Conservation (phyloP, 331 rosid genomes). For the Quercus lobata region DNA sequence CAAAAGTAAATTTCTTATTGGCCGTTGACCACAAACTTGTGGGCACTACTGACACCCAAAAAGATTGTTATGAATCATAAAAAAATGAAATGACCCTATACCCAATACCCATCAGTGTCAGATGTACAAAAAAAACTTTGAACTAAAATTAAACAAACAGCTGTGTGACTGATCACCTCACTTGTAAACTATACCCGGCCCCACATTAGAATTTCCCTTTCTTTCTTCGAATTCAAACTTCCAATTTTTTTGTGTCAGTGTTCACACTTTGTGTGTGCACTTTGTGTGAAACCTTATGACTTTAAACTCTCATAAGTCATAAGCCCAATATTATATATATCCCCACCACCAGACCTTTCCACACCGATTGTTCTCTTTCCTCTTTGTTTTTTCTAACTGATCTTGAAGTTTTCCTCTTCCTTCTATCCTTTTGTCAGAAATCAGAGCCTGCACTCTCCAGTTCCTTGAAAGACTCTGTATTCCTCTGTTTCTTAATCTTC, state of each 20-base stretch:
- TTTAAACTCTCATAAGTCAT: not conserved
- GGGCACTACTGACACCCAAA: no score
- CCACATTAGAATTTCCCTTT: not conserved
- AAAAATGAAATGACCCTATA: no score
- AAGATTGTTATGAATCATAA: no score
- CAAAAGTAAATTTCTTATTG: no score
- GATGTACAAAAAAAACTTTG: not conserved
- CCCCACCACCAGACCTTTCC: not conserved
- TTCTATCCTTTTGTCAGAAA: not conserved
- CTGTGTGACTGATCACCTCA: not conserved
- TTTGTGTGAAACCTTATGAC: conserved; percentile 9
- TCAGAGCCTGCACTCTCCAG: not conserved
- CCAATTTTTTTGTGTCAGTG: not conserved
- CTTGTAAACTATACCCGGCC: not conserved
- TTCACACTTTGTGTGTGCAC: conserved; percentile 2
- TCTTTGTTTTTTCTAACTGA: not conserved
- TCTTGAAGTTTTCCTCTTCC: not conserved
- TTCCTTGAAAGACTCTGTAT: no score
- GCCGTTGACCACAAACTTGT: no score
- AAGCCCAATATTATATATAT: not conserved
- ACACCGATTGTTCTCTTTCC: not conserved
- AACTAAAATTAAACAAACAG: not conserved
- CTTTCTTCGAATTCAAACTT: not conserved
- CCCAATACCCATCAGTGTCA: no score
- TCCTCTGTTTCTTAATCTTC: not conserved